Evolutionary conservation across 169 alveolate genomes (phyloP), one percentile per base, ranked within the genome.

Genomic region (Eimeria brunetti): DNA sequence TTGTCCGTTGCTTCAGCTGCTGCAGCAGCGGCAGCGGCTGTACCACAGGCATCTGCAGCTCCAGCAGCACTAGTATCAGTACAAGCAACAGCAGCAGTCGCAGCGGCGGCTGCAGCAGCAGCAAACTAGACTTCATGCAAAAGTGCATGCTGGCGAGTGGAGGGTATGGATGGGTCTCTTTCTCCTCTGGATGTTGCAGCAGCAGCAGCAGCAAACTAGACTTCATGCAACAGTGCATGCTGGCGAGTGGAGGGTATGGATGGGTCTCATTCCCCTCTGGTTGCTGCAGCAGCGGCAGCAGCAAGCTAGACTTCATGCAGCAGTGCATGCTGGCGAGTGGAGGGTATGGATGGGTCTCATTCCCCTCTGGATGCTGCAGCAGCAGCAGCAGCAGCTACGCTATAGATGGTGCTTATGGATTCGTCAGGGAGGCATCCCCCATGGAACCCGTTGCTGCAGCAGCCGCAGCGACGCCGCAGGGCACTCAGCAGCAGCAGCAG

Each of bases 161-260:
- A n/a, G n/a, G n/a, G n/a, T n/a, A n/a, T n/a, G n/a, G n/a, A n/a
- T n/a, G n/a, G n/a, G n/a, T n/a, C n/a, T n/a, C n/a, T n/a, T n/a
- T n/a, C n/a, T n/a, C n/a, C n/a, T n/a, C n/a, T n/a, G n/a, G n/a
- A n/a, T n/a, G n/a, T n/a, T n/a, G 58, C 85, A 75, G 58, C 85
- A 75, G 85, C 85, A 75, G 58, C 85, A 41, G 85, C 76, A 67
- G 36, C 76, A 67, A n/a, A n/a, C n/a, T n/a, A n/a, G n/a, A 22
- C 76, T 18, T 7, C 76, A 56, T 12, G 64, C 24, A 56, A 18
- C 18, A 56, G 24, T 56, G 64, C 64, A 56, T 56, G 9, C 9
- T n/a, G n/a, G n/a, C n/a, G n/a, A n/a, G n/a, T n/a, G n/a, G n/a
- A n/a, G n/a, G n/a, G n/a, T n/a, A n/a, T n/a, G n/a, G n/a, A n/a